Evolutionary conservation across 805 yeast genomes (phyloP).

Genomic region (Lachancea mirantina): DNA sequence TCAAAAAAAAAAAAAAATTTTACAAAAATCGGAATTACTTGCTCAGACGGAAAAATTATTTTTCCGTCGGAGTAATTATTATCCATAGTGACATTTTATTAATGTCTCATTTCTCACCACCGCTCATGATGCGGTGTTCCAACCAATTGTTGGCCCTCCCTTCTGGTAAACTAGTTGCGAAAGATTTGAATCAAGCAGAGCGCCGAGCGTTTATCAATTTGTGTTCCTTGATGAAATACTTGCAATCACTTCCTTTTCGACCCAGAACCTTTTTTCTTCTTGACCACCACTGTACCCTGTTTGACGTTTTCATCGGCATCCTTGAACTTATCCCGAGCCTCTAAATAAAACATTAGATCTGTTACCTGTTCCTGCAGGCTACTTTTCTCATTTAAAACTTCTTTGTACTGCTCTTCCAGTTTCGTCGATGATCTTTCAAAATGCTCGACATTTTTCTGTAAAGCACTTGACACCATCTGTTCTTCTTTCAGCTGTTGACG

Average conservation of each 20-base stretch:
- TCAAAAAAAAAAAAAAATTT: no score
- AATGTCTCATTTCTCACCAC: no score
- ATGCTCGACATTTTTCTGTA: slow-evolving; percentile 38
- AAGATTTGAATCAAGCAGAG: no score
- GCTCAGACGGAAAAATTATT: no score
- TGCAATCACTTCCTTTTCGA: slow-evolving; percentile 3
- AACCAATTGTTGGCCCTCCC: no score
- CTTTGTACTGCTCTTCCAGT: slow-evolving; percentile 28
- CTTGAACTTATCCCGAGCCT: slow-evolving; percentile 63
- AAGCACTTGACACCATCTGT: slow-evolving; percentile 38
- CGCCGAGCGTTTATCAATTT: no score
- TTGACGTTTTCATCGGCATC: slow-evolving; percentile 64
- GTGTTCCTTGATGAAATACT: no score
- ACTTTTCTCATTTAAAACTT: slow-evolving; percentile 34
- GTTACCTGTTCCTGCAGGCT: slow-evolving; percentile 57
- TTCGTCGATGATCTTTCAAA: slow-evolving; percentile 36
- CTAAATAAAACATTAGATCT: slow-evolving; percentile 76
- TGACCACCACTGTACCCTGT: slow-evolving; percentile 58
- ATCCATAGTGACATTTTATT: no score
- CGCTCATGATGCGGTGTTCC: no score
- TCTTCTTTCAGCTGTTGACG: slow-evolving; percentile 22
- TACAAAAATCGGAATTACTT: no score
- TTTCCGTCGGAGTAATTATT: no score
- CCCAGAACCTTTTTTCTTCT: slow-evolving; percentile 7
- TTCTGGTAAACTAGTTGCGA: no score